A percentile compares a stretch with the other conserved stretches of the same genome.
Evolutionary conservation across 192 early-diverging fungal species (phyloP).

Genomic region (Linnemannia elongata): DNA sequence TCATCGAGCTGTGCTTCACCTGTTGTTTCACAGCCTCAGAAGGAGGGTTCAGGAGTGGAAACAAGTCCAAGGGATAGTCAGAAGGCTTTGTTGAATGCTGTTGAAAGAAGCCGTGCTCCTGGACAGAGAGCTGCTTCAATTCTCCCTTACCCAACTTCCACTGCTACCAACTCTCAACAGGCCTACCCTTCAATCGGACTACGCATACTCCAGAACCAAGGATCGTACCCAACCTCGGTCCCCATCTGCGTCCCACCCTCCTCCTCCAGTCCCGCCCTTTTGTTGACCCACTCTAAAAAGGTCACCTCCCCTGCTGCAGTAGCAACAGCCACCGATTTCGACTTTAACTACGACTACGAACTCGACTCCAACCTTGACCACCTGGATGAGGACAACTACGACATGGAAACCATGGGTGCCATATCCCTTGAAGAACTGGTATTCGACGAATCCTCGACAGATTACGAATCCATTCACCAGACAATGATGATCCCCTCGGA

Average conservation of each 20-base stretch:
- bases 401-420: constrained; percentile 15
- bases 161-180: background rate
- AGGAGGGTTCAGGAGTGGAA: background rate
- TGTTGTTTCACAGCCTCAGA: background rate
- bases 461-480: constrained; percentile 2
- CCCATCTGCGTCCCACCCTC: too few species aligned
- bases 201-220: too few species aligned
- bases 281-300: too few species aligned
- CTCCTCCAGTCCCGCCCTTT: too few species aligned
- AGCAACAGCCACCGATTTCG: too few species aligned
- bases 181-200: too few species aligned
- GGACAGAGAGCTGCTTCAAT: background rate
- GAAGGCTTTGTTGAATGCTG: background rate
- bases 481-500: background rate
- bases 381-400: constrained; percentile 9
- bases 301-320: too few species aligned
- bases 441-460: background rate
- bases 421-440: constrained; percentile 7
- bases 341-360: too few species aligned
- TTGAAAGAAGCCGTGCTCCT: background rate
- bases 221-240: too few species aligned
- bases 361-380: background rate
- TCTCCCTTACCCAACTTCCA: background rate
- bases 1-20: background rate
- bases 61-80: background rate